Evolutionary conservation across 106 monocot genomes (phyloP), one percentile per base, ranked within the genome.

Genomic region (Acorus calamus): DNA sequence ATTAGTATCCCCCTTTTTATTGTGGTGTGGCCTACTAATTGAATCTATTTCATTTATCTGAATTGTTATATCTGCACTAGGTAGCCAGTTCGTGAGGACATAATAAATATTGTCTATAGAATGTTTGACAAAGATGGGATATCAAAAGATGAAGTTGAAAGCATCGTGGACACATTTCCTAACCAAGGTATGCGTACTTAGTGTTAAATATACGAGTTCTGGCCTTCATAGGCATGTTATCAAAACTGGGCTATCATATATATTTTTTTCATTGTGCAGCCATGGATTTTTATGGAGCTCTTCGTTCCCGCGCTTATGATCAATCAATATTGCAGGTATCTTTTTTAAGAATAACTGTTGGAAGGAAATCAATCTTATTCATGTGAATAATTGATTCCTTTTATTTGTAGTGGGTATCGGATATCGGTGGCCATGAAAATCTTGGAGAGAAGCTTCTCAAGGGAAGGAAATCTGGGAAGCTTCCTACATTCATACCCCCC

Each of bases 71-170:
- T 68, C 53, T 5, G 11, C 60, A 42, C 46, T 75, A 93, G 93
- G 93, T 83, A 86, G 64, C 89, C 93, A 28, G 59, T 63, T 49
- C 70, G 74, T 53, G 89, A 89, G 55, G 93, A 93, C 77, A 79
- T 89, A 10, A 47, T 94, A 62, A 89, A 89, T 64, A 89, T 94
- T 71, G 93, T 94, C 56, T 56, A 86, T 45, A 50, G 63, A 57
- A 94, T 94, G 89, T 89, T 86, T 73, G 70, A 71, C 53, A 94
- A 89, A 67, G 93, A 94, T 89, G 93, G 83, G 8, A 72, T 94
- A 55, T 81, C 89, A 9, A 74, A 61, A 49, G 65, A 72, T 49
- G 89, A 81, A 55, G 89, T 94, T 57, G 54, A 48, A 42, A 56
- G 10, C 61, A 69, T 89, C 45, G 89, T 94, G 13, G 89, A 89